A percentile compares a stretch with the other conserved stretches of the same genome.
phyloP scores from a whole-genome alignment of 352 stramenopile genomes.

The Globisporangium viniferum region DNA sequence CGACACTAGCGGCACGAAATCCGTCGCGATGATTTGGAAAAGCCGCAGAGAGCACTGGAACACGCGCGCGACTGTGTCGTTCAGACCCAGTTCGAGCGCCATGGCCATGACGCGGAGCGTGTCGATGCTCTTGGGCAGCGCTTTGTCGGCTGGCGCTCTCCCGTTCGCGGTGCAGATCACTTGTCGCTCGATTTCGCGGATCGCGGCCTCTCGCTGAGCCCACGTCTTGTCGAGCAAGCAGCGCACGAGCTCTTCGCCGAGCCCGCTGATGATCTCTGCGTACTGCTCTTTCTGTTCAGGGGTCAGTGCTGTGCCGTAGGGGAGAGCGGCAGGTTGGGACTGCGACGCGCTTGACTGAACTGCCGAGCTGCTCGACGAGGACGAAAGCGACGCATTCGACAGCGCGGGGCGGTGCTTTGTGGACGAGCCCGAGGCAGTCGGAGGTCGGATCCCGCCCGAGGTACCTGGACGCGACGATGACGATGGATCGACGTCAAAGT shows the following conservation, averaged over 20 bases:
- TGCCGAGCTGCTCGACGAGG: slow-evolving; percentile 15
- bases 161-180: slow-evolving; percentile 54
- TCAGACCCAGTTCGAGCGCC: slow-evolving; percentile 62
- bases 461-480: slow-evolving; percentile 41
- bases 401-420: slow-evolving; percentile 76
- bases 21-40: slow-evolving; percentile 62
- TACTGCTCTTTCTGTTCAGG: slow-evolving; percentile 55
- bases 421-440: slow-evolving; percentile 67
- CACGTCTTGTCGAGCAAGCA: slow-evolving; percentile 81
- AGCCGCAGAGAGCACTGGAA: slow-evolving; percentile 76
- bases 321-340: slow-evolving; percentile 41
- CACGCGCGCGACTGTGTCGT: slow-evolving; percentile 73
- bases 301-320: slow-evolving; percentile 70
- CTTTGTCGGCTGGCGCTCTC: slow-evolving; percentile 36
- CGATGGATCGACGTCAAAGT: slow-evolving; percentile 57
- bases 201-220: slow-evolving; percentile 66
- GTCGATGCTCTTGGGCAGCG: slow-evolving; percentile 51
- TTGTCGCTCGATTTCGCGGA: slow-evolving; percentile 71
- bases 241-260: slow-evolving; percentile 70
- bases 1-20: slow-evolving; percentile 63
- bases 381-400: slow-evolving; percentile 52
- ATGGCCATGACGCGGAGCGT: slow-evolving; percentile 56
- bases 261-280: slow-evolving; percentile 42
- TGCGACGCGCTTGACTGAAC: slow-evolving; percentile 19
- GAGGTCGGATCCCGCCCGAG: slow-evolving; percentile 48